phyloP scores from a whole-genome alignment of 306 rosid genomes.

The Parietaria judaica region DNA sequence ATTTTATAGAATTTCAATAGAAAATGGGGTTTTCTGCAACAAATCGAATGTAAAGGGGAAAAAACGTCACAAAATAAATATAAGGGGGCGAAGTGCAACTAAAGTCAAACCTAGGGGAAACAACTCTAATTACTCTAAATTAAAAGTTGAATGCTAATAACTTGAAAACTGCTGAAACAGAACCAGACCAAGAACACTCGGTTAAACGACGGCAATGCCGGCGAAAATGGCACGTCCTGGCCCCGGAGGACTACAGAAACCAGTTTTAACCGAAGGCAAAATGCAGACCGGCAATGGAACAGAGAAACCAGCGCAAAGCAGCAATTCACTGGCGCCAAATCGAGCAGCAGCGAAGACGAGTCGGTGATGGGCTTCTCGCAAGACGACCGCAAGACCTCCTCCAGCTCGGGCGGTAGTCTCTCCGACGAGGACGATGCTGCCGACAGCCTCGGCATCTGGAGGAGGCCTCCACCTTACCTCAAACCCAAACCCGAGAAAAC shows the following conservation, averaged over 20 bases:
- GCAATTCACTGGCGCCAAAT: slow-evolving; percentile 18
- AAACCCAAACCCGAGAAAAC: slow-evolving; percentile 27
- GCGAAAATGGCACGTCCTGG: slow-evolving; percentile 4
- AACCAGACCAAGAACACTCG: slow-evolving; percentile 13
- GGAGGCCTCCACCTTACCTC: slow-evolving; percentile 60
- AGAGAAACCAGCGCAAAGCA: slow-evolving; percentile 8
- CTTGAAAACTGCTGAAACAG: slow-evolving; percentile 24
- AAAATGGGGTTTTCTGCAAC: too few relatives aligned
- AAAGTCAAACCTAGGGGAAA: too few relatives aligned
- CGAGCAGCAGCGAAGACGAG: slow-evolving; percentile 47
- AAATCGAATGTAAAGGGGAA: too few relatives aligned
- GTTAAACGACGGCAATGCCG: neutral
- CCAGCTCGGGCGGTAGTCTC: slow-evolving; percentile 41
- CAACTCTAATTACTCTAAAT: too few relatives aligned
- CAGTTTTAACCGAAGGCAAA: slow-evolving; percentile 3
- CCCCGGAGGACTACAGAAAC: slow-evolving; percentile 15
- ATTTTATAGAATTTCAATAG: too few relatives aligned
- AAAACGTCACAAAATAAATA: too few relatives aligned
- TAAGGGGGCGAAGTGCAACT: too few relatives aligned
- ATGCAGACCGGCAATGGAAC: slow-evolving; percentile 11
- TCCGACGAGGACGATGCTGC: slow-evolving; percentile 41
- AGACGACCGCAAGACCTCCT: slow-evolving; percentile 29
- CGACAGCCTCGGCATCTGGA: neutral
- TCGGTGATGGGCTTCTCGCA: slow-evolving; percentile 36
- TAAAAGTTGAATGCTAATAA: neutral